Base-by-base conservation (phyloP, 208 protist genomes). In the Wallacemonas sp. region DNA sequence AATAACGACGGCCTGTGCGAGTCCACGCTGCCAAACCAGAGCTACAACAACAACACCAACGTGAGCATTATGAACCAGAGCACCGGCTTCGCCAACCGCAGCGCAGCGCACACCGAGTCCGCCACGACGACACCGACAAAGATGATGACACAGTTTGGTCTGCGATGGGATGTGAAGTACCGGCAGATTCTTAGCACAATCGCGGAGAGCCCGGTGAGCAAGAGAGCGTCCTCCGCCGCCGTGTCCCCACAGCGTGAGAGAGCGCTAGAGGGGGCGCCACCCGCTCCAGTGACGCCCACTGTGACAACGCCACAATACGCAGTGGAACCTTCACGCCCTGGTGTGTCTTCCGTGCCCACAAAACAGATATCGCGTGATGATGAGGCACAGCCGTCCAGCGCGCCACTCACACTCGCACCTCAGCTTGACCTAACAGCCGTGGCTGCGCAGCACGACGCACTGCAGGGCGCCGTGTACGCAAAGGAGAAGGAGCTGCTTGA, bases 401-500 rank as follows among this genome's bases (percentile, higher is more conserved):
- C n/a, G n/a, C n/a, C n/a, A n/a, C n/a, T n/a, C n/a, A 6, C 36
- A 6, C 9, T 41, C 36, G 36, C 36, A 41, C 9, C 47, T 9
- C 22, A 9, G 12, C 8, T 34, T 17, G 28, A 62, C 22, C 39
- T 62, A n/a, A 28, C 39, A 3, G 26, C 56, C 2, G 56, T 62
- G 36, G 0, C 24, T 4, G 26, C 36, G 5, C 56, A 62, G 56
- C 51, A 31, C n/a, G 70, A 66, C 34, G 60, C 41, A 22, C 72
- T 86, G n/a, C 58, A 70, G 15, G 68, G 72, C 9, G 75, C 86
- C 61, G 42, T 86, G 30, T 47, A 62, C 26, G 68, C 49, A 28
- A 75, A 62, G 34, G 72, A 82, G 27, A 67, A 78, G 42, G 72
- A 62, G 17, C 64, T 86, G 39, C 62, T 84, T 34, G 69, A 77